phyloP scores from a whole-genome alignment of 495 filamentous ascomycete species.

The Pyrenula massariospora region DNA sequence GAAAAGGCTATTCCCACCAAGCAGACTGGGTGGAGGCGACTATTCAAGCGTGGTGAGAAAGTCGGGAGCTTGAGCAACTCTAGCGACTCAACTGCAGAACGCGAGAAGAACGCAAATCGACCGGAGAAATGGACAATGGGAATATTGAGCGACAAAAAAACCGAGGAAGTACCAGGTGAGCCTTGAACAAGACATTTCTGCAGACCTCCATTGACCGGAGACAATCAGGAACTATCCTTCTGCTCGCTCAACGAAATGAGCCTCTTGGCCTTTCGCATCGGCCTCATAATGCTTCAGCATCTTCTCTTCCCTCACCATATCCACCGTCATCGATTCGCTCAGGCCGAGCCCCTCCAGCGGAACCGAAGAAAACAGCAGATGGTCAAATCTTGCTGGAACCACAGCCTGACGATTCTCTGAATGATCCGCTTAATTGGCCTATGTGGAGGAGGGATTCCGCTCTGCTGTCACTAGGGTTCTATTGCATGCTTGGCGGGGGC shows the following conservation, averaged over 20 bases:
- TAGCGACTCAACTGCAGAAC: neutral
- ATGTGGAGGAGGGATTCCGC: constrained; percentile 71
- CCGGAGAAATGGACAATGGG: constrained; percentile 59
- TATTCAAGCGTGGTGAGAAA: neutral
- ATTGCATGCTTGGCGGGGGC: constrained; percentile 85
- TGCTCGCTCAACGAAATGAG: constrained; percentile 66
- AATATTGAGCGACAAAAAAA: constrained; percentile 69
- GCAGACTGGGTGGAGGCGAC: neutral
- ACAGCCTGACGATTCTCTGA: constrained; percentile 80
- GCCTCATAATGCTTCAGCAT: constrained; percentile 63
- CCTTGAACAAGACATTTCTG: constrained; percentile 6
- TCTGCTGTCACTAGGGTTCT: constrained; percentile 74
- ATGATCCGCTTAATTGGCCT: constrained; percentile 93
- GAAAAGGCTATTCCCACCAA: neutral
- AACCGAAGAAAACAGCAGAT: constrained; percentile 67
- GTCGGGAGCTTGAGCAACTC: neutral
- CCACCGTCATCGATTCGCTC: constrained; percentile 17
- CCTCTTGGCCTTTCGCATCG: constrained; percentile 69
- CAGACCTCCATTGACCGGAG: constrained; percentile 2
- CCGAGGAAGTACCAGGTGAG: constrained; percentile 86
- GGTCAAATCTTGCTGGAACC: constrained; percentile 83
- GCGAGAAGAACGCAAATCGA: neutral
- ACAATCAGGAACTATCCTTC: constrained; percentile 60
- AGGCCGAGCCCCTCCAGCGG: constrained; percentile 24
- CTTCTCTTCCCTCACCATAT: constrained; percentile 55